Base-by-base conservation (phyloP, 306 rosid genomes). In the Medicago lupulina region DNA sequence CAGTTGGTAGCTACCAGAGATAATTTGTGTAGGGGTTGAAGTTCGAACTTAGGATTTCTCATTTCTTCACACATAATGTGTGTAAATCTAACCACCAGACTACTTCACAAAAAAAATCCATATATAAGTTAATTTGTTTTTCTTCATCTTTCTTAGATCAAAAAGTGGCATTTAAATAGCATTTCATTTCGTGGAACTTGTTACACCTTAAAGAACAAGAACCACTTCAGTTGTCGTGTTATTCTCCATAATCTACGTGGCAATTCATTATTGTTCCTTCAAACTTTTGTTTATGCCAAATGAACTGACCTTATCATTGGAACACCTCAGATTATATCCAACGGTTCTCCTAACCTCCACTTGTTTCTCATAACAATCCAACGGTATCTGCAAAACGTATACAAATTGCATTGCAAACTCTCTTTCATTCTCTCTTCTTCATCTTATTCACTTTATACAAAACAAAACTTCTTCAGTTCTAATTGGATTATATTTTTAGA, bases 291-390 rank as follows among this genome's bases (percentile, higher is more conserved):
- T 64, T 66, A 17, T 31, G 44, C 69, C 61, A 60, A 71, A 55
- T 36, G 74, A 78, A 71, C 61, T 36, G 74, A 78, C 53, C 75
- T 63, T 73, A 77, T 77, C 71, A 84, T 73, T 71, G 85, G 82
- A 53, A 18, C 61, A 54, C 47, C 73, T 61, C 43, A 73, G 46
- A 81, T 1, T 1, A 44, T 10, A 88, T 82, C 83, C 13, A 46
- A 75, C 86, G 76, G 79, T 69, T 11, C 0, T 2, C 0, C 0
- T 50, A 18, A 7, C 70, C 62, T 76, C 50, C 86, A 73, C 75
- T 66, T 51, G 54, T 63, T 3, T n/a, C 14, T 51, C 10, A 0
- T n/a, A 43, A 54, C 62, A 14, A 71, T 78, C 87, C 59, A 81
- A 83, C 87, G 79, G 82, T 69, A 17, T n/a, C 60, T 75, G 59